Percentiles rank a stretch among this genome's conserved stretches.
phyloP scores from a whole-genome alignment of 106 monocot species.

The Posidonia australis region DNA sequence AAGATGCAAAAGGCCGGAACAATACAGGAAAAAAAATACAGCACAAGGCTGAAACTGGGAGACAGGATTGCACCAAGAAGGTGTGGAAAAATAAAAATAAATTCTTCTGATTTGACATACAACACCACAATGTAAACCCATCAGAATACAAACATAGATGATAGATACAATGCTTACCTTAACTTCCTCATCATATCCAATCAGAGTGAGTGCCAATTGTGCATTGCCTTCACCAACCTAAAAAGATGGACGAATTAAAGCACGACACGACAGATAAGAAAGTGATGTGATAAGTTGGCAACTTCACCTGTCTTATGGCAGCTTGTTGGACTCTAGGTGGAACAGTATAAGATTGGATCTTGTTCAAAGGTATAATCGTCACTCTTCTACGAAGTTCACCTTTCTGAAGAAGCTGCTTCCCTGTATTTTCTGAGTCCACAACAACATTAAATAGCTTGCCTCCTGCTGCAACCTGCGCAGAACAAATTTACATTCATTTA shows the following conservation, averaged over 20 bases:
- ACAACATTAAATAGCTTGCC: constrained; percentile 89
- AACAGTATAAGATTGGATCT: constrained; percentile 54
- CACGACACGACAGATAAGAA: background rate
- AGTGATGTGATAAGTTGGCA: background rate
- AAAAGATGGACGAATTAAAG: background rate
- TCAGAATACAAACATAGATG: too few species aligned
- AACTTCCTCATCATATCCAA: constrained; percentile 73
- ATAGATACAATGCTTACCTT: constrained; percentile 35
- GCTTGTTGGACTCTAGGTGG: constrained; percentile 52
- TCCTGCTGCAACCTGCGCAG: constrained; percentile 78
- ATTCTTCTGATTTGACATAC: too few species aligned
- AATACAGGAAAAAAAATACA: too few species aligned
- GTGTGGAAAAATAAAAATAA: too few species aligned
- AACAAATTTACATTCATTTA: background rate
- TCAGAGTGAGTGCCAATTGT: constrained; percentile 59
- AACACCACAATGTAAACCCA: too few species aligned
- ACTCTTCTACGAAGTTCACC: constrained; percentile 71
- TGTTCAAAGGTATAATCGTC: constrained; percentile 89
- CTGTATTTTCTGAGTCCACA: constrained; percentile 80
- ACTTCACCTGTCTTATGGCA: constrained; percentile 51
- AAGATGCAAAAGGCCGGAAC: too few species aligned
- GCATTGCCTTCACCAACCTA: constrained; percentile 84
- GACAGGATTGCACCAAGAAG: too few species aligned
- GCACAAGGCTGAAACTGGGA: too few species aligned
- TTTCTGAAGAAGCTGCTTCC: constrained; percentile 75